Conservation (phyloP, 1,139 yeast species). For the Geotrichum phurueaensis region DNA sequence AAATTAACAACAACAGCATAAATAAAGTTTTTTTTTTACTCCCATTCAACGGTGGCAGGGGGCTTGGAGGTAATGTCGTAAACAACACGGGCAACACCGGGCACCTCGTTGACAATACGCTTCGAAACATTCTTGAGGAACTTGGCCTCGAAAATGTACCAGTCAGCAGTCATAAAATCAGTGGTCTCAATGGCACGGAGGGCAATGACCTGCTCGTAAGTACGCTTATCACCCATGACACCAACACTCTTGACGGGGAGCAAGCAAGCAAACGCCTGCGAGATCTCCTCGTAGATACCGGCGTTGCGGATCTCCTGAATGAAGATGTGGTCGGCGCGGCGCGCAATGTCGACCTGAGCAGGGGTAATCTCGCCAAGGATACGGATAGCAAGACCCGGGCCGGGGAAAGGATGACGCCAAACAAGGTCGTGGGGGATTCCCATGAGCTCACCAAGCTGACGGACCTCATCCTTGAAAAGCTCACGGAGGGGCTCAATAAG, state of each 20-base stretch:
- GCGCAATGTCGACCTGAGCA: slow-evolving; percentile 88
- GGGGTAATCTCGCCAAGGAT: slow-evolving; percentile 94
- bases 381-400: slow-evolving; percentile 99
- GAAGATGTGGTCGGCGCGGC: slow-evolving; percentile 94
- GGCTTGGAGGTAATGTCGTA: slow-evolving; percentile 98
- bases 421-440: slow-evolving; percentile 96
- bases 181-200: slow-evolving; percentile 95
- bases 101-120: slow-evolving; percentile 96
- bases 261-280: slow-evolving; percentile 96
- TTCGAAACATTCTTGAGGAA: slow-evolving; percentile 91
- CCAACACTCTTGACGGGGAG: slow-evolving; percentile 98
- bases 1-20: background rate
- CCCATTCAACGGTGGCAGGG: slow-evolving; percentile 99
- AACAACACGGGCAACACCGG: slow-evolving; percentile 98
- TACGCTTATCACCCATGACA: slow-evolving; percentile 99
- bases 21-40: slow-evolving; percentile 29
- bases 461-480: slow-evolving; percentile 96
- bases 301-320: slow-evolving; percentile 92
- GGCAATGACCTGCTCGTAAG: slow-evolving; percentile 98
- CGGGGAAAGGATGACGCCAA: slow-evolving; percentile 99
- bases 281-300: slow-evolving; percentile 85
- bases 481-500: slow-evolving; percentile 97
- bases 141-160: slow-evolving; percentile 90
- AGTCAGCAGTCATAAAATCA: slow-evolving; percentile 99
- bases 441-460: slow-evolving; percentile 87